Evolutionary conservation across 305 asterid species (phyloP), one percentile per base, ranked within the genome.

Genomic region (Caryopteris hybrid): DNA sequence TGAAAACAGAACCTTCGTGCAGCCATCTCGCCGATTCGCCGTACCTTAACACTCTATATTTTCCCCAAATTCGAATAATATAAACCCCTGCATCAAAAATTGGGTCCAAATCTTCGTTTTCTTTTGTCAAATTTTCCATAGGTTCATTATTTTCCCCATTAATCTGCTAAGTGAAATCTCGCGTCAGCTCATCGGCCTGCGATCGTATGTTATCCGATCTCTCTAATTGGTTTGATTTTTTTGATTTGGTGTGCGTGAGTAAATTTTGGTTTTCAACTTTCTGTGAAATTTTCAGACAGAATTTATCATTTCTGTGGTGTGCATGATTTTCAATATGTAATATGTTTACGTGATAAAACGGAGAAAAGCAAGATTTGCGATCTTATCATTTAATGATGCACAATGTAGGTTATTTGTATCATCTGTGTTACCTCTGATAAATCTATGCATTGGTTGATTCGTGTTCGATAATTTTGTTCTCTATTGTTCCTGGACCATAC

Each of bases 161-260:
- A 20, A 71, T 57, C 12, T 17, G 33, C n/a, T 23, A 23, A 9
- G 36, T 13, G 10, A 2, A 9, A 47, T 34, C 47, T 0, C 60
- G 63, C 18, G 25, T 41, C 41, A 34, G 59, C 6, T 18, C 39
- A 22, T 41, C 61, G 29, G 38, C 43, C 41, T 38, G 50, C 61
- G 39, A 60, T 60, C 53, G 74, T 52, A 67, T 13, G 60, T 38
- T 67, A 53, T 31, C 68, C 47, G 14, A 21, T 50, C 63, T 67
- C 53, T 66, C 51, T 17, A n/a, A 25, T 39, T 51, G 0, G 3
- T 41, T 47, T 48, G 55, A 8, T 22, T 38, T 34, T 33, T 29
- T 48, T 7, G 18, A 66, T 56, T 36, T 22, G 18, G 17, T 34
- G 1, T 45, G 42, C 39, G 8, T 25, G 23, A 39, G 16, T n/a